Evolutionary conservation across 2,329 filamentous ascomycete species (phyloP), one percentile per base, ranked within the genome.

Genomic region (Ophiosphaerella korrae): DNA sequence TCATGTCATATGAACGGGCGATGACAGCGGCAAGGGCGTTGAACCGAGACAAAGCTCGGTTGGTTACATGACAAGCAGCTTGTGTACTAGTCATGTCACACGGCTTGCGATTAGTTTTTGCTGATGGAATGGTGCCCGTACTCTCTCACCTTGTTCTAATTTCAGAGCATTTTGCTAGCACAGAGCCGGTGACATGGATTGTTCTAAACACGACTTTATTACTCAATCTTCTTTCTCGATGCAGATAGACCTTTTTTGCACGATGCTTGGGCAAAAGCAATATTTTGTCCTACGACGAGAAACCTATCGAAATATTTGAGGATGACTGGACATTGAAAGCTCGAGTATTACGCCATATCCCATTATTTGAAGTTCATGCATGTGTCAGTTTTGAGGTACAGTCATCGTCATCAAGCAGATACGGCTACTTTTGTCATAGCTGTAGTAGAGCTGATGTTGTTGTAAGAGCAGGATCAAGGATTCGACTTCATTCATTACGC

Each of bases 251-350:
- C 16, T 21, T 47, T 47, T 24, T n/a, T 9, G 31, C 21, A 29
- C 37, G 26, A 33, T 36, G 18, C 29, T 26, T 29, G 13, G 21
- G 18, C 29, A 14, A 35, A 42, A 24, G 36, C 34, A 39, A 47
- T 41, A 40, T 38, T 32, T 29, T 34, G 37, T 47, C 37, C 18
- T 39, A 47, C 45, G 26, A 41, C 11, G 24, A 38, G 7, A 24
- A 43, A 35, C 29, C 3, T 43, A 33, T 33, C 23, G 18, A 31
- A 43, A 21, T 18, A 11, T n/a, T 31, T 34, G 23, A 16, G 23
- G 41, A 29, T 29, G 11, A 29, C 21, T 26, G 3, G 12, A 5
- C 21, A 23, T 39, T 24, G 18, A 23, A 13, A 5, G 24, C 2
- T 5, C 7, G 11, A 40, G 23, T 23, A 29, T 24, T 40, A 21